Evolutionary conservation across 768 basidiomycete genomes (phyloP), one percentile per base, ranked within the genome.

Genomic region (Tephrocybe sp.): DNA sequence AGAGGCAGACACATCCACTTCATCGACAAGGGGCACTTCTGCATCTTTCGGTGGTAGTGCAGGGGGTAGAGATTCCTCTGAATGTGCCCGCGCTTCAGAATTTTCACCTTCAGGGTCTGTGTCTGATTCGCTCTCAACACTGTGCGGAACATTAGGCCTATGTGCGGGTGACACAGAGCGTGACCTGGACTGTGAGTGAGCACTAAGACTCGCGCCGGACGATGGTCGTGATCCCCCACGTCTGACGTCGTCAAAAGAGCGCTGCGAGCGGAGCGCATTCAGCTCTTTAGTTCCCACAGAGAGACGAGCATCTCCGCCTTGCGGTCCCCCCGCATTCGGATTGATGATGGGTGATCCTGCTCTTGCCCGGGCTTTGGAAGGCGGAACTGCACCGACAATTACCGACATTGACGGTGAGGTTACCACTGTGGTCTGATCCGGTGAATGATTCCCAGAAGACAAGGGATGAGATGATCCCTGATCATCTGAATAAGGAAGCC

Each of bases 61-160:
- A 35, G 82, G 80, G 13, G 76, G 70, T 30, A 55, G 17, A 12
- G 57, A 48, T 32, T 62, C 56, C 9, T 60, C 52, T 10, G 45
- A 50, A 26, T 61, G 57, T 8, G 52, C 48, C 1, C 45, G 52
- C 3, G 5, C 62, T 33, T 58, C 66, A 46, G 62, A 64, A 26
- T 63, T 70, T 16, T 77, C 79, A 7, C 70, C 69, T 53, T 87
- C 86, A 0, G 74, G 72, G 39, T 89, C 87, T 0, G 82, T 84
- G 54, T 89, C 87, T 2, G 84, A 85, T 12, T 82, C 86, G 58
- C 85, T 88, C 68, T 89, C 88, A 14, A 89, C 73, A 11, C 80
- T 73, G 44, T 78, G 82, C 49, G 87, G 89, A 9, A 89, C 87
- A 61, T 90, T 87, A 0, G 78, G 80, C 32, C 69, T 75, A 60